Percentiles rank a stretch among this genome's conserved stretches.
Conservation (phyloP, 2,329 filamentous ascomycete species). For the Didymella lethalis region DNA sequence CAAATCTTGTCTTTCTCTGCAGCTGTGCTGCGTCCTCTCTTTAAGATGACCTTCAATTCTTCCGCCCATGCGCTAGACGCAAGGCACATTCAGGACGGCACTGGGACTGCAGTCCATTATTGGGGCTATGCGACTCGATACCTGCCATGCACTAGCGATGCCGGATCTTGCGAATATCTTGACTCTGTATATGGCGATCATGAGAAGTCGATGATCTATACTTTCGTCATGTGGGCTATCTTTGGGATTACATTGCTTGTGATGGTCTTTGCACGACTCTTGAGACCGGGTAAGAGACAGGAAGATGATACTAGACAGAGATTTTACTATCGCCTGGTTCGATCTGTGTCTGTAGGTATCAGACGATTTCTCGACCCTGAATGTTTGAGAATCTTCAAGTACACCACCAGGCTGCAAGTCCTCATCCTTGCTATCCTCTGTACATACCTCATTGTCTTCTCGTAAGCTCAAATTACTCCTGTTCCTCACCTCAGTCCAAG, state of each 20-base stretch:
- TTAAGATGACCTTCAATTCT: constrained; percentile 14
- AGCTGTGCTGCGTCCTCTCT: constrained; percentile 20
- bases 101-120: constrained; percentile 41
- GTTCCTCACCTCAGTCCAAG: neutral
- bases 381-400: constrained; percentile 65
- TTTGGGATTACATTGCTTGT: constrained; percentile 56
- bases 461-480: constrained; percentile 47
- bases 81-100: constrained; percentile 11
- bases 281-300: constrained; percentile 21
- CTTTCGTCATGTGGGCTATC: constrained; percentile 62
- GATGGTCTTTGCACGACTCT: constrained; percentile 45
- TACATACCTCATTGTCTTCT: constrained; percentile 70
- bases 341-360: constrained; percentile 49
- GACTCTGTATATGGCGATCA: constrained; percentile 62
- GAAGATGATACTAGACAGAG: constrained; percentile 27
- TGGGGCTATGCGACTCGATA: constrained; percentile 63
- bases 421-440: constrained; percentile 64
- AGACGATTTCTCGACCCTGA: constrained; percentile 67
- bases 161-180: constrained; percentile 64
- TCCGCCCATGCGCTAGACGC: constrained; percentile 11
- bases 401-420: constrained; percentile 72
- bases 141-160: constrained; percentile 63
- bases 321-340: constrained; percentile 29
- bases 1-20: constrained; percentile 7
- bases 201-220: constrained; percentile 62